Evolutionary conservation across 768 basidiomycete species (phyloP), one percentile per base, ranked within the genome.

Genomic region (Artomyces pyxidatus): DNA sequence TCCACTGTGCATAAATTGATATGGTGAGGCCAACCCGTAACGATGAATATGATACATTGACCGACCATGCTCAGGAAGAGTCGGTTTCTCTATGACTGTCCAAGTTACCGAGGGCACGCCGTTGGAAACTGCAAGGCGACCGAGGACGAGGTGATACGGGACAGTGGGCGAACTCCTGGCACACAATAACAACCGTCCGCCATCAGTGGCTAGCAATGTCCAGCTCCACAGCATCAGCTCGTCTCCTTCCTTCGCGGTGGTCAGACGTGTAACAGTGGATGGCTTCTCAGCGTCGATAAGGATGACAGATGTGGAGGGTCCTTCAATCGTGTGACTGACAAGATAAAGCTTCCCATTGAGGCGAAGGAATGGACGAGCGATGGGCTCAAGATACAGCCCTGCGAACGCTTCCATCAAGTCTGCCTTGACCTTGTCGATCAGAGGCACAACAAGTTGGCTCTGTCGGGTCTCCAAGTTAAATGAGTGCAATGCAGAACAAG

Each of bases 311-410:
- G 51, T 19, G 12, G 59, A 48, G 1, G 60, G 61, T 9, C 61
- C 53, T 47, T 55, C 61, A 12, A 54, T 51, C 12, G 60, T 59
- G 17, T 54, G 51, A 16, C 59, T 45, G 12, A 55, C 50, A 26
- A 63, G 14, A 10, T 53, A 48, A 14, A 50, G 19, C 5, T 41
- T 40, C 9, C 23, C 40, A 16, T 47, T 39, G 5, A 46, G 26
- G 3, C 48, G 35, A 8, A 68, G 43, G 42, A 68, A 64, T 2
- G 64, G 59, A 14, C 52, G 47, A 7, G 57, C 27, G 2, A 63
- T 59, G 4, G 63, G 50, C 23, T 63, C 61, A 40, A 55, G 40
- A 48, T 64, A 69, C 8, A 69, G 47, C 3, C 68, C 68, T 2
- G 67, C 65, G 51, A 68, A 66, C 3, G 55, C 61, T 3, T 43